These are phyloP conservation scores for Aspergillus neotritici DNA, from an alignment of 2,329 filamentous ascomycete genomes.

Conservation along the genomic window DNA sequence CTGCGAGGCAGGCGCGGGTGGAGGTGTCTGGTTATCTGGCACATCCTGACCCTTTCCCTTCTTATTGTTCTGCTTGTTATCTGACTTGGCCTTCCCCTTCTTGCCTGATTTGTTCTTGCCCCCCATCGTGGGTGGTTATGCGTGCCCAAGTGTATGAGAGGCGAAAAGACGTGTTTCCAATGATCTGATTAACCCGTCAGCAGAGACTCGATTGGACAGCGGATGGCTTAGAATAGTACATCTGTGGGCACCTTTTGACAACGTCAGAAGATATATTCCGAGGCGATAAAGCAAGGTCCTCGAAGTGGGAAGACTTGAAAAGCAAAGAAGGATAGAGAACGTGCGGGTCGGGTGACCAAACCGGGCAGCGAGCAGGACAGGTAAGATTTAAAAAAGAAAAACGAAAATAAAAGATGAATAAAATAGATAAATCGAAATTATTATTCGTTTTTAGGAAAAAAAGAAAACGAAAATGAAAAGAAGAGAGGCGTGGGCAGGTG, in stretches of 20 bases:
- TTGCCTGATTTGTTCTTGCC: constrained; percentile 25
- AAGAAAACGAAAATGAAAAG: constrained; percentile 14
- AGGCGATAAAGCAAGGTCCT: constrained; percentile 16
- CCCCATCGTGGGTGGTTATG: constrained; percentile 26
- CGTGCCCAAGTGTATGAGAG: constrained; percentile 26
- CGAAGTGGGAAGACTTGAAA: constrained; percentile 15
- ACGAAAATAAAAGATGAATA: neutral
- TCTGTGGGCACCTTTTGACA: constrained; percentile 25
- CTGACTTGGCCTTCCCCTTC: constrained; percentile 27
- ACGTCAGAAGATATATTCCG: constrained; percentile 30
- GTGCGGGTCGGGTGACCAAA: neutral
- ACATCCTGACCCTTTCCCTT: constrained; percentile 29
- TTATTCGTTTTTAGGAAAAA: constrained; percentile 6
- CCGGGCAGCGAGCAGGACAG: constrained; percentile 1
- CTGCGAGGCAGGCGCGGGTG: constrained; percentile 18
- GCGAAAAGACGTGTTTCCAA: constrained; percentile 30
- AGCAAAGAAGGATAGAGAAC: constrained; percentile 10
- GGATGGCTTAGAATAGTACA: constrained; percentile 26
- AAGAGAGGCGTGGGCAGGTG: constrained; percentile 15
- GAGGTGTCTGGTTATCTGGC: constrained; percentile 22
- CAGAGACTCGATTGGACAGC: constrained; percentile 24
- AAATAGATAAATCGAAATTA: neutral
- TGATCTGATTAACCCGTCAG: constrained; percentile 23
- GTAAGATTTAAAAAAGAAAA: constrained; percentile 6
- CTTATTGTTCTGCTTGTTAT: constrained; percentile 29